These are phyloP conservation scores for Volvox carteri DNA, from an alignment of 163 green algal genomes.

Conservation along the genomic window DNA sequence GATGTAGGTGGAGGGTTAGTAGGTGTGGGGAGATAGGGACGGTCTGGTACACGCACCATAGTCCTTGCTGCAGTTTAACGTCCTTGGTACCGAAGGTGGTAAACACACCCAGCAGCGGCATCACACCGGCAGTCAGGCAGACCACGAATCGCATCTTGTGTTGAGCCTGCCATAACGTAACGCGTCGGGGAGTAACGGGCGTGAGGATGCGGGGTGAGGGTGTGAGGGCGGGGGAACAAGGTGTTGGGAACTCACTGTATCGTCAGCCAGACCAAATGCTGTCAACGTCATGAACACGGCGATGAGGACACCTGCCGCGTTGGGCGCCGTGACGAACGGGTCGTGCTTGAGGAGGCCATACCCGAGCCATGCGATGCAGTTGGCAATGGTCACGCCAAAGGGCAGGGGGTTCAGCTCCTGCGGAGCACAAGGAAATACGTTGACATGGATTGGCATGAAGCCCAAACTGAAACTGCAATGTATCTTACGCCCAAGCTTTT, in stretches of 20 bases:
- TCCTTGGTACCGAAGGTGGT: conserved; percentile 41
- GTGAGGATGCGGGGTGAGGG: too few species aligned
- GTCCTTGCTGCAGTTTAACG: background rate
- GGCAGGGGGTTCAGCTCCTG: conserved; percentile 53
- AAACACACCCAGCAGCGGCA: conserved; percentile 51
- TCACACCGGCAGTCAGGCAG: conserved; percentile 15
- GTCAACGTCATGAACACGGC: conserved; percentile 51
- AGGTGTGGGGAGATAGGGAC: too few species aligned
- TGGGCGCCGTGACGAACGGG: conserved; percentile 53
- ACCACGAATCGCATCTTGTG: conserved; percentile 45
- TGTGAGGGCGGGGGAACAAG: too few species aligned
- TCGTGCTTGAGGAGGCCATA: conserved; percentile 58
- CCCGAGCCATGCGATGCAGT: conserved; percentile 17
- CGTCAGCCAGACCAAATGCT: conserved; percentile 45
- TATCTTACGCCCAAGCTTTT: conserved; percentile 45
- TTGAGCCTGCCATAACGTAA: conserved; percentile 10
- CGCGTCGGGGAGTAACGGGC: too few species aligned
- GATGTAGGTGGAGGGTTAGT: too few species aligned
- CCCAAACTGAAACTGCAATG: too few species aligned
- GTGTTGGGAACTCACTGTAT: conserved; percentile 54
- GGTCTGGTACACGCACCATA: conserved; percentile 59
- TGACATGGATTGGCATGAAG: background rate
- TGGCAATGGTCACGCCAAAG: conserved; percentile 27
- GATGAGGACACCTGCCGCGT: conserved; percentile 50
- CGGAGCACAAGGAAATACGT: background rate